These are phyloP conservation scores for Thalassiosira profunda DNA, from an alignment of 108 stramenopile genomes.

Conservation along the genomic window DNA sequence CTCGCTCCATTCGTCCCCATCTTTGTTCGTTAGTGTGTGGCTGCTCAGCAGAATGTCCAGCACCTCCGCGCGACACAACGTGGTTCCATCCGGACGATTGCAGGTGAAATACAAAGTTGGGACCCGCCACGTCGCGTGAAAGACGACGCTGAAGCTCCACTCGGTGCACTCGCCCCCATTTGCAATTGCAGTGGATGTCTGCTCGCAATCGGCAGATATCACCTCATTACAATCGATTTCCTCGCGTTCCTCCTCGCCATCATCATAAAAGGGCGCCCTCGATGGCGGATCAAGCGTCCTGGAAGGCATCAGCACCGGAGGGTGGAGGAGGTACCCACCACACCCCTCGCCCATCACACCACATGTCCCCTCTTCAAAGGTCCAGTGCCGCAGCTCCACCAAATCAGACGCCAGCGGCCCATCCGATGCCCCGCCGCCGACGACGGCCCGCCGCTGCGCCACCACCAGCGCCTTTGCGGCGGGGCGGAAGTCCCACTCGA, in stretches of 20 bases:
- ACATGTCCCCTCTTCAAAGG: no score
- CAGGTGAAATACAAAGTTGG: conserved; percentile 75
- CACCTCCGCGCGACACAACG: conserved; percentile 38
- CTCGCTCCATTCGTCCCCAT: conserved; percentile 15
- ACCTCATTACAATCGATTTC: not conserved
- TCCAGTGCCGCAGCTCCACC: not conserved
- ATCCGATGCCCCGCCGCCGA: not conserved
- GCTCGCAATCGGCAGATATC: not conserved
- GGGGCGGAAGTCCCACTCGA: conserved; percentile 17
- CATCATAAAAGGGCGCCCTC: not conserved
- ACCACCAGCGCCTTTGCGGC: conserved; percentile 1
- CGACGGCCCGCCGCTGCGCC: not conserved
- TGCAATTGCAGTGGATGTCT: not conserved
- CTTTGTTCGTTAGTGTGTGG: not conserved
- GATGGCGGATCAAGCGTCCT: not conserved
- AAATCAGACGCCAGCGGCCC: not conserved
- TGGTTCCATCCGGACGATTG: conserved; percentile 40
- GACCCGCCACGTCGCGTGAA: conserved; percentile 63
- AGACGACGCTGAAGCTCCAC: conserved; percentile 73
- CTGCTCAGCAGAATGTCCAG: conserved; percentile 13
- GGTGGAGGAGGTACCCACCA: conserved; percentile 13
- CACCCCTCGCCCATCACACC: not conserved
- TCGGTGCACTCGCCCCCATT: conserved; percentile 11
- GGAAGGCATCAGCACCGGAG: not conserved
- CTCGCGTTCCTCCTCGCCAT: not conserved